phyloP scores from a whole-genome alignment of 495 filamentous ascomycete genomes.

The Sordaria brevicollis region DNA sequence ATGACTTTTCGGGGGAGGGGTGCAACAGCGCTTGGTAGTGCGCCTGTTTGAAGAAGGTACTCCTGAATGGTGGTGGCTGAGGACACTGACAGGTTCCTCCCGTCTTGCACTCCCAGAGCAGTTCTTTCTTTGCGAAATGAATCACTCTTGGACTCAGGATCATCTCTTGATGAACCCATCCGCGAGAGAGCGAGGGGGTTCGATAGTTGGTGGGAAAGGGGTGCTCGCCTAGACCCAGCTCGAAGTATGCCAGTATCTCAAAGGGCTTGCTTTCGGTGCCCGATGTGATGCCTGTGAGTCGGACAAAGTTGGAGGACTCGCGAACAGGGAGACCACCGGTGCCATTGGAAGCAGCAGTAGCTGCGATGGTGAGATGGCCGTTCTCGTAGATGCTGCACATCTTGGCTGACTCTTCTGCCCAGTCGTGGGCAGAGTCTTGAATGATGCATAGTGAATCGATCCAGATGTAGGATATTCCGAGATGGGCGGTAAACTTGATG shows the following conservation, averaged over 20 bases:
- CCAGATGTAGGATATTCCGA: conserved; percentile 12
- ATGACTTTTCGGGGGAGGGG: no score
- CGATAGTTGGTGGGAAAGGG: not conserved
- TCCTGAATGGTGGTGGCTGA: not conserved
- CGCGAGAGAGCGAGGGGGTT: not conserved
- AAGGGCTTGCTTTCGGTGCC: not conserved
- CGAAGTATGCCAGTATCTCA: not conserved
- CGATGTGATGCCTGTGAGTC: not conserved
- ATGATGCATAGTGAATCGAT: conserved; percentile 10
- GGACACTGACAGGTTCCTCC: not conserved
- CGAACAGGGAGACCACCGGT: not conserved
- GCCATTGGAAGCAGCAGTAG: conserved; percentile 2
- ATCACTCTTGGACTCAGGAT: not conserved
- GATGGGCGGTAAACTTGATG: conserved; percentile 4
- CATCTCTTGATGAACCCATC: conserved; percentile 1
- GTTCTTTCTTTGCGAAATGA: not conserved
- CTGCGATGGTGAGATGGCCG: conserved; percentile 13
- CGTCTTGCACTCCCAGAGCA: conserved; percentile 4
- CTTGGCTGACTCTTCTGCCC: conserved; percentile 4
- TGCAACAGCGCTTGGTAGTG: not conserved
- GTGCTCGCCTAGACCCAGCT: not conserved
- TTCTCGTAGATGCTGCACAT: conserved; percentile 8
- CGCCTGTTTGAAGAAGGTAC: not conserved
- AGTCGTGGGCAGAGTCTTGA: conserved; percentile 2
- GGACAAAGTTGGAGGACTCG: not conserved